Evolutionary conservation across 129 eudicot species (phyloP), one percentile per base, ranked within the genome.

Genomic region (Flaveria ramosissima): DNA sequence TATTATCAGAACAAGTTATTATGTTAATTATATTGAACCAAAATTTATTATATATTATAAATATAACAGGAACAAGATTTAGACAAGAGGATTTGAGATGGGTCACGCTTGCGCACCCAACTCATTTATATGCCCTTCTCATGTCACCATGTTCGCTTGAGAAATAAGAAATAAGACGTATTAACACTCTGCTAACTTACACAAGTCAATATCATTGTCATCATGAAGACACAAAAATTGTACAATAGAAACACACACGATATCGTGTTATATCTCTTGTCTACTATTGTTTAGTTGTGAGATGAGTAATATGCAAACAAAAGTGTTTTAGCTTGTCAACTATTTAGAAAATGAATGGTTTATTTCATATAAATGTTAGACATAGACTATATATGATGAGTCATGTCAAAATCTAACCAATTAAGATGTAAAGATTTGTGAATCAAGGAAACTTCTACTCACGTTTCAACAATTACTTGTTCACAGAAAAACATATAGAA

Each of bases 351-450:
- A 17, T 46, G 72, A 68, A 68, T 9, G 41, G 30, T 43, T 19
- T 45, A 23, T 19, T 20, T 45, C 9, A 68, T 45, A 45, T 23
- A 45, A 45, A 45, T 19, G 39, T 45, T 46, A 68, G 73, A 16
- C 57, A 21, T 42, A 68, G 4, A 68, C 72, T 12, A 68, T 45
- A 16, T 11, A 45, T 21, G 57, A 19, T 2, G 41, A 68, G 74
- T 70, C 74, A 46, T 70, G 53, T 47, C 43, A 21, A 70, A 6
- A 70, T 19, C 23, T 11, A 68, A 68, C 56, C 46, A 68, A 20
- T 7, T 2, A 47, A 11, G 36, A 26, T 61, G 42, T 6, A 5
- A 60, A 60, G 67, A 60, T 60, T 24, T 24, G 67, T 60, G 41
- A 60, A 60, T 60, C 67, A 23, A 24, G 41, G 39, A 24, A 26